Base-by-base conservation (phyloP, 148 eudicot species). In the Pouteria glomerata region DNA sequence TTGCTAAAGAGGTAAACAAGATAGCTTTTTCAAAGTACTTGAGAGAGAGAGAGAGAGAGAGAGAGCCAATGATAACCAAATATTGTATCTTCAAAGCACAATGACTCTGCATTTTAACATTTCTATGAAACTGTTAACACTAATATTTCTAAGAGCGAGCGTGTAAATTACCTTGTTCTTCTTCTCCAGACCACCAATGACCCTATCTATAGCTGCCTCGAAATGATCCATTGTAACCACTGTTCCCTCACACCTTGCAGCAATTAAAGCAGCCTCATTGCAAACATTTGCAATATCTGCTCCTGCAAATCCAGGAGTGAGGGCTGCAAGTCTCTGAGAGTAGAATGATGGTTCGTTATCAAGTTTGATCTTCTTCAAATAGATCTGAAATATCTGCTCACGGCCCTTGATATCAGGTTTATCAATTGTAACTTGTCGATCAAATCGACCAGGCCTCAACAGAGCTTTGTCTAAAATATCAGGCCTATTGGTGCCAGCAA, bases 221-320 rank as follows among this genome's bases (percentile, higher is more conserved):
- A 93, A 90, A 78, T 93, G 90, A 6, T 90, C 83, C 96, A 93
- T 79, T 1, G 84, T 84, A 66, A 93, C 80, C 24, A 64, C 73
- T 47, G 79, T 64, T 24, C 66, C 51, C 66, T 90, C 96, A 3
- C 68, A 70, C 76, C 96, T 90, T 13, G 93, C 98, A 76, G 98
- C 98, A 76, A 90, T 85, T 47, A 93, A 75, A 66, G 98, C 98
- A 76, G 96, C 98, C 78, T 90, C 96, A 76, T 93, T 93, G 74
- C 91, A 85, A 45, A 93, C 93, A 87, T 93, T 93, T 24, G 98
- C 96, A 56, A 93, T 90, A 74, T 93, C 98, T 18, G 98, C 98
- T 67, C 98, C 98, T 57, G 98, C 93, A 82, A 93, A 90, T 39
- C 98, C 98, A 63, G 98, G 98, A 45, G 98, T 90, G 31, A 91